phyloP scores from a whole-genome alignment of 148 eudicot genomes.

The Polygonum aviculare region DNA sequence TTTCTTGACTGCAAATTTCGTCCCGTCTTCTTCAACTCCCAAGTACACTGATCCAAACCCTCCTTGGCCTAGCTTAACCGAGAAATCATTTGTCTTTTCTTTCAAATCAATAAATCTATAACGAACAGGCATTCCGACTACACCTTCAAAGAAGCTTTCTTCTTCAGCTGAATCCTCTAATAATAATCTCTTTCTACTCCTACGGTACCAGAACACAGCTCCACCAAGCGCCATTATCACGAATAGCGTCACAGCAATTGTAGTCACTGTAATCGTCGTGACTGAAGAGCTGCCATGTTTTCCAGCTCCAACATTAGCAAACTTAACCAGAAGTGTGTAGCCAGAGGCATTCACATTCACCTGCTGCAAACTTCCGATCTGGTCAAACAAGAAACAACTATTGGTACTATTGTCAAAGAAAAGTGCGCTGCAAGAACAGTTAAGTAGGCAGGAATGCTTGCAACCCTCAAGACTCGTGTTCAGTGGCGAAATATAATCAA shows the following conservation, averaged over 20 bases:
- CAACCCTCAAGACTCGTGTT: constrained; percentile 48
- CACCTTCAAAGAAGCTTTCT: constrained; percentile 56
- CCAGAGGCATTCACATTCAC: constrained; percentile 19
- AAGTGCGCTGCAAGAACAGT: constrained; percentile 72
- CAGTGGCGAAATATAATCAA: constrained; percentile 43
- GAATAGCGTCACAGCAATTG: constrained; percentile 22
- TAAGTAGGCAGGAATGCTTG: constrained; percentile 43
- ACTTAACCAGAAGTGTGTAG: constrained; percentile 40
- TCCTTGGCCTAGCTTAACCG: constrained; percentile 80
- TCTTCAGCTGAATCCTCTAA: constrained; percentile 50
- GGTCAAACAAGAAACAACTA: constrained; percentile 57
- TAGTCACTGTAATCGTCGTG: neutral
- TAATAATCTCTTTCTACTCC: constrained; percentile 21
- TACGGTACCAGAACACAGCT: constrained; percentile 28
- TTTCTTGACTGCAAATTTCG: constrained; percentile 68
- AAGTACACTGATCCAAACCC: constrained; percentile 91
- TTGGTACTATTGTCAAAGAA: constrained; percentile 65
- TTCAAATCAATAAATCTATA: constrained; percentile 61
- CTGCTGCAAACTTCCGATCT: constrained; percentile 61
- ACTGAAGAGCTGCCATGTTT: neutral
- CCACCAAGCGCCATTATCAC: constrained; percentile 39
- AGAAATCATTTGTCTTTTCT: constrained; percentile 55
- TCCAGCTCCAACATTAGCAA: constrained; percentile 7
- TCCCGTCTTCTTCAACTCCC: constrained; percentile 62
- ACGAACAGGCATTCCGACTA: constrained; percentile 90